A percentile compares a stretch with the other conserved stretches of the same genome.
phyloP scores from a whole-genome alignment of 768 basidiomycete genomes.

The Boletellus sp. region DNA sequence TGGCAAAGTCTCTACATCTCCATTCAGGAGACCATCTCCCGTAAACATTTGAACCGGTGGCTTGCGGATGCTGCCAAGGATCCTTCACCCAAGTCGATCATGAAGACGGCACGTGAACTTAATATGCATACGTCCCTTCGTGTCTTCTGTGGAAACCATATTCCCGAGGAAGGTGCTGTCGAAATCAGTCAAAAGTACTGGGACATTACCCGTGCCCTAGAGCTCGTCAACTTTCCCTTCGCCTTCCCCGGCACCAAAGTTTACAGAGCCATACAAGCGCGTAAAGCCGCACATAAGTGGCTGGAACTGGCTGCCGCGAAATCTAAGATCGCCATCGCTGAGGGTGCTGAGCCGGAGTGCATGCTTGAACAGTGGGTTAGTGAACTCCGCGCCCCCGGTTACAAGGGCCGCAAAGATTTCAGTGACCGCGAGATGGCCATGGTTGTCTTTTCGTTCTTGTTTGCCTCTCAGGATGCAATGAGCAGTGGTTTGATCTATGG shows the following conservation, averaged over 20 bases:
- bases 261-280: constrained; percentile 87
- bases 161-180: constrained; percentile 69
- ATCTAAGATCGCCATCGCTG: constrained; percentile 79
- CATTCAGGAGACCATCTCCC: constrained; percentile 80
- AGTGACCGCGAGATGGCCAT: constrained; percentile 94
- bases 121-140: constrained; percentile 98
- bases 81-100: constrained; percentile 55
- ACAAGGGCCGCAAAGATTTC: constrained; percentile 82
- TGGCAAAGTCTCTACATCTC: constrained; percentile 67
- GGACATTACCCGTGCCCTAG: constrained; percentile 90
- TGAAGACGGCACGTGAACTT: constrained; percentile 88
- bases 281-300: constrained; percentile 81
- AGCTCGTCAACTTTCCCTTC: constrained; percentile 98
- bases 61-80: constrained; percentile 51
- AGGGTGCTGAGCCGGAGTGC: constrained; percentile 77
- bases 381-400: constrained; percentile 57
- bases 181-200: constrained; percentile 95
- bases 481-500: constrained; percentile 92
- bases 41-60: constrained; percentile 75
- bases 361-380: constrained; percentile 92
- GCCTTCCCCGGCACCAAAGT: constrained; percentile 95
- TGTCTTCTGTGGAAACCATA: constrained; percentile 92
- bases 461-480: constrained; percentile 98
- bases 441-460: constrained; percentile 95
- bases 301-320: constrained; percentile 73